Evolutionary conservation across 2,329 filamentous ascomycete genomes (phyloP).

Genomic region (Ophiocordyceps polyrhachis-furcata): DNA sequence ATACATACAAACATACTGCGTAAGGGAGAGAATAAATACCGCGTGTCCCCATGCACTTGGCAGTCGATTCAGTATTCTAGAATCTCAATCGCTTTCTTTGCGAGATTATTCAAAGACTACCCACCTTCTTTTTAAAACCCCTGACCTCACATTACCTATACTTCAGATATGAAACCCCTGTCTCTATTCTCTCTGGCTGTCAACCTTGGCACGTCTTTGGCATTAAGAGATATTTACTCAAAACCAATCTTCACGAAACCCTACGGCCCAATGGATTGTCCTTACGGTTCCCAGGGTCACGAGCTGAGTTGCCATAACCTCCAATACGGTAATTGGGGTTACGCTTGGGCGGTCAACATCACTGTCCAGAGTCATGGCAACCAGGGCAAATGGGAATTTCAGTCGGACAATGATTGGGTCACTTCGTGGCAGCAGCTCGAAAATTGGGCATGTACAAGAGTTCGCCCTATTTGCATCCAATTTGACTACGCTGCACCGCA

Average conservation of each 20-base stretch:
- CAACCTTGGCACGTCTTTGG: not conserved
- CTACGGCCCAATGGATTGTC: not conserved
- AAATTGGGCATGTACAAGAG: not conserved
- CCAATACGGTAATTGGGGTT: not conserved
- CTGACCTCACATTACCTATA: no score
- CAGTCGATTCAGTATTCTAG: no score
- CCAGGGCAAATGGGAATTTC: not conserved
- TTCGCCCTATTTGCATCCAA: not conserved
- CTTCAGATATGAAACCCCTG: not conserved
- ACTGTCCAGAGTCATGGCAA: not conserved
- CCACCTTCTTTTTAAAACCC: no score
- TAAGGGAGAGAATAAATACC: no score
- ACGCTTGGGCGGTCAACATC: not conserved
- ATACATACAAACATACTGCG: no score
- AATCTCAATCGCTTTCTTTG: not conserved
- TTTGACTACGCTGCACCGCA: not conserved
- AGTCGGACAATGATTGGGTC: not conserved
- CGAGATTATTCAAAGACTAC: no score
- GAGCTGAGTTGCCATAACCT: not conserved
- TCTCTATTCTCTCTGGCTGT: not conserved
- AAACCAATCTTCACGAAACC: not conserved
- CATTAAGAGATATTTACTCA: not conserved
- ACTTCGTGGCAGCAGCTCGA: not conserved
- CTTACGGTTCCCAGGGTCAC: not conserved
- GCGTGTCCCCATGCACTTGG: no score